Evolutionary conservation across 495 filamentous ascomycete genomes (phyloP).

Genomic region (Penicillium samsonianum): DNA sequence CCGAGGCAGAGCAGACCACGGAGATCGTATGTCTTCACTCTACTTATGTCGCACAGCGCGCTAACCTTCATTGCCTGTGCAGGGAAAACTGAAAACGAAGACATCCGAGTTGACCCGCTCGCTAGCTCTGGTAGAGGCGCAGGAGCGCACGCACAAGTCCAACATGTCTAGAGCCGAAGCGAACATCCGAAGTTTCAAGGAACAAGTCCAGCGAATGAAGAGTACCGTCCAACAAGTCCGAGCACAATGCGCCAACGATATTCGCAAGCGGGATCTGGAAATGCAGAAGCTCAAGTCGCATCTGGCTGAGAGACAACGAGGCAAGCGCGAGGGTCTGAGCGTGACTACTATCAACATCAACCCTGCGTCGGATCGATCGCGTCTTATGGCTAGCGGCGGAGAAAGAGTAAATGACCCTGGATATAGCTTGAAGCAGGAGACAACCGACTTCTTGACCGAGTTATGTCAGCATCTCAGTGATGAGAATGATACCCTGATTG

Average conservation of each 20-base stretch:
- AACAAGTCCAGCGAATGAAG: conserved; percentile 78
- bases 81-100: conserved; percentile 67
- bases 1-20: conserved; percentile 67
- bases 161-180: conserved; percentile 72
- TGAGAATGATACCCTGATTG: conserved; percentile 85
- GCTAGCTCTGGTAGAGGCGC: conserved; percentile 69
- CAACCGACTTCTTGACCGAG: conserved; percentile 87
- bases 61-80: conserved; percentile 16
- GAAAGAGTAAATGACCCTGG: conserved; percentile 56
- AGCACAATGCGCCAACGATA: conserved; percentile 84
- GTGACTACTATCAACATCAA: conserved; percentile 55
- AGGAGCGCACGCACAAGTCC: conserved; percentile 66
- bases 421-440: conserved; percentile 81
- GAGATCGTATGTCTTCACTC: conserved; percentile 45
- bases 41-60: not conserved
- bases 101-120: conserved; percentile 72
- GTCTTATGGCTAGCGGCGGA: conserved; percentile 33
- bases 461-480: conserved; percentile 86
- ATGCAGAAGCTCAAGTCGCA: conserved; percentile 86
- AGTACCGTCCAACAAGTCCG: conserved; percentile 76
- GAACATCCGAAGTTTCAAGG: conserved; percentile 67
- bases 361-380: conserved; percentile 37
- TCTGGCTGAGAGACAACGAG: conserved; percentile 57
- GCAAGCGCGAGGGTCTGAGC: conserved; percentile 50
- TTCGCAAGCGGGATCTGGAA: conserved; percentile 87